Percentiles rank a stretch among this genome's conserved stretches.
phyloP scores from a whole-genome alignment of 75 land plant species.

The Selaginella moellendorffii region DNA sequence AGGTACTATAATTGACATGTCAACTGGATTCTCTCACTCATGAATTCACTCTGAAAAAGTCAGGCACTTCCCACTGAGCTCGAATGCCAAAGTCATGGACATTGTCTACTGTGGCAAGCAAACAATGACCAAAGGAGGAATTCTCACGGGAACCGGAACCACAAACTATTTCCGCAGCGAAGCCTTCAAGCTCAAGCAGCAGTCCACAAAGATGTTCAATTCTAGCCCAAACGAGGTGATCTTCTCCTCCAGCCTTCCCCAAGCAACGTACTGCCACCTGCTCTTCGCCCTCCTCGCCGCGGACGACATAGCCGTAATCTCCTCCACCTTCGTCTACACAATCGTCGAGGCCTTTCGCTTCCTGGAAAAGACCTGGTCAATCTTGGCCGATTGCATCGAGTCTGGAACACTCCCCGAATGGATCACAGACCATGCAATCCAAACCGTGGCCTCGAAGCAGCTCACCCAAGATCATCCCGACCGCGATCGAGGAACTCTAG shows the following conservation, averaged over 20 bases:
- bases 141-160: neutral
- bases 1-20: neutral
- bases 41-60: no score
- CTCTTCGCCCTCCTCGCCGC: slow-evolving; percentile 43
- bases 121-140: neutral
- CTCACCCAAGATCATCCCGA: slow-evolving; percentile 37
- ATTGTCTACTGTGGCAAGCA: neutral
- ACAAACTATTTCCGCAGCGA: slow-evolving; percentile 9
- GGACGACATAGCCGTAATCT: slow-evolving; percentile 33
- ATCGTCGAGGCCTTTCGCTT: slow-evolving; percentile 39
- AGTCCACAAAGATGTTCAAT: neutral
- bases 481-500: slow-evolving; percentile 16
- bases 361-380: slow-evolving; percentile 37
- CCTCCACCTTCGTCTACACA: slow-evolving; percentile 46
- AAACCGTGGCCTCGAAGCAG: slow-evolving; percentile 31
- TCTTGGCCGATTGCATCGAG: slow-evolving; percentile 33
- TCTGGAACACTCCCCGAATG: slow-evolving; percentile 25
- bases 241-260: slow-evolving; percentile 36
- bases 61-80: neutral
- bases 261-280: slow-evolving; percentile 61
- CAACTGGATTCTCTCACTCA: no score
- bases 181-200: slow-evolving; percentile 5
- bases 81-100: neutral
- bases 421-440: slow-evolving; percentile 30
- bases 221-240: slow-evolving; percentile 62